These are phyloP conservation scores for Tetracentron sinense DNA, from an alignment of 164 flowering plant genomes.

Conservation along the genomic window DNA sequence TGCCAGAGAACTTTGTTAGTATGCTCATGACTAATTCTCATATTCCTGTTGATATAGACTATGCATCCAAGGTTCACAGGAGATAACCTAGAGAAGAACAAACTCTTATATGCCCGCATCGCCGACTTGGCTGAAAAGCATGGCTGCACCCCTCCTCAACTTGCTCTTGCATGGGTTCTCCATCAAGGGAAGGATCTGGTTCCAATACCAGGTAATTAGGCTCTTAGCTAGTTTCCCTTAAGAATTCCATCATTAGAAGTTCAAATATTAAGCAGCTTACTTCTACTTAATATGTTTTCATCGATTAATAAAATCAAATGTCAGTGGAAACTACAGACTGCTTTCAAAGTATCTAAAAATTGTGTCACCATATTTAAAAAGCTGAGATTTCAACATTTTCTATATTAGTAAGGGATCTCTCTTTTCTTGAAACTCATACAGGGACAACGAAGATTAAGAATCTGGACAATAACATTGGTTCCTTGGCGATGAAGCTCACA, in stretches of 20 bases:
- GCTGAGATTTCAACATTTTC: too few relatives aligned
- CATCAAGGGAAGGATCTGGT: slow-evolving; percentile 49
- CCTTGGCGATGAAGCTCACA: slow-evolving; percentile 22
- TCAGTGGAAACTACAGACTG: too few relatives aligned
- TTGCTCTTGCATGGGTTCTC: slow-evolving; percentile 47
- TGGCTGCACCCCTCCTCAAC: slow-evolving; percentile 36
- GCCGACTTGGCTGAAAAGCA: slow-evolving; percentile 36
- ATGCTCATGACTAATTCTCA: not conserved
- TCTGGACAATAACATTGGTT: slow-evolving; percentile 20
- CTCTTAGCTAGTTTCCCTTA: not conserved
- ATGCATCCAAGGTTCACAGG: slow-evolving; percentile 39
- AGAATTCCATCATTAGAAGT: not conserved
- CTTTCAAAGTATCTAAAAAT: too few relatives aligned
- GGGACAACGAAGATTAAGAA: slow-evolving; percentile 31
- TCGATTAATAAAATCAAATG: too few relatives aligned
- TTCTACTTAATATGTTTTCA: too few relatives aligned
- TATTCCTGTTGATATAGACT: slow-evolving; percentile 11
- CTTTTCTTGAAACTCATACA: not conserved
- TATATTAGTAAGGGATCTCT: too few relatives aligned
- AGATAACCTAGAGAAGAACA: slow-evolving; percentile 47
- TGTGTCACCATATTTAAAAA: too few relatives aligned
- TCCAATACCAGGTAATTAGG: slow-evolving; percentile 42
- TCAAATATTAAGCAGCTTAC: too few relatives aligned
- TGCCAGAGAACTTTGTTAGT: not conserved
- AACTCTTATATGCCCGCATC: slow-evolving; percentile 24